phyloP scores from a whole-genome alignment of 345 rosid genomes.

The Triadica sebifera region DNA sequence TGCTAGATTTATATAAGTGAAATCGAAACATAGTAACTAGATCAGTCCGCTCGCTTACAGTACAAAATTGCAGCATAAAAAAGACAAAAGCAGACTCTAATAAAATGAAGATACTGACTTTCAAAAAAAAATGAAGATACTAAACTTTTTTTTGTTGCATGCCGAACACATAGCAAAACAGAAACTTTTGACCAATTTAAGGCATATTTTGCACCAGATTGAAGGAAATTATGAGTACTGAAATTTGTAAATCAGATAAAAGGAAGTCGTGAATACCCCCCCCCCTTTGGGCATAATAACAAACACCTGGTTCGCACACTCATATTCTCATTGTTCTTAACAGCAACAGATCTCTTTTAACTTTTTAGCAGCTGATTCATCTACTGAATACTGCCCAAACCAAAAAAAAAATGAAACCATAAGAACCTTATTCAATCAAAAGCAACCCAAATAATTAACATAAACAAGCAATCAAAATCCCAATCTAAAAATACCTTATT shows the following conservation, averaged over 20 bases:
- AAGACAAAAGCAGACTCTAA: too few relatives aligned
- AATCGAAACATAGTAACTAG: too few relatives aligned
- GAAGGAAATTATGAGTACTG: background rate
- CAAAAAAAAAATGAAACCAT: slow-evolving; percentile 1
- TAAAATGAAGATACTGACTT: too few relatives aligned
- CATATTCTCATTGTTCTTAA: background rate
- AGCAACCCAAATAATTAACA: background rate
- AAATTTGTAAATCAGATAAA: background rate
- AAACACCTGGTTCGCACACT: slow-evolving; percentile 40
- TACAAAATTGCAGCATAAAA: too few relatives aligned
- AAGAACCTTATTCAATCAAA: background rate
- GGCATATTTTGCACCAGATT: background rate
- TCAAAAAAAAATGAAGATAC: too few relatives aligned
- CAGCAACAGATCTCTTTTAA: slow-evolving; percentile 53
- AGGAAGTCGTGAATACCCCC: background rate
- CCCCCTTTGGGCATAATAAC: slow-evolving; percentile 34
- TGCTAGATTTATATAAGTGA: too few relatives aligned
- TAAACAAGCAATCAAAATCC: background rate
- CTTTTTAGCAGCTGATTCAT: slow-evolving; percentile 61
- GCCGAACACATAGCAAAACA: too few relatives aligned
- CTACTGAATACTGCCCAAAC: slow-evolving; percentile 67
- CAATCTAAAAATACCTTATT: slow-evolving; percentile 48
- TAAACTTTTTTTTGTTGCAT: too few relatives aligned
- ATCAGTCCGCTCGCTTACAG: too few relatives aligned
- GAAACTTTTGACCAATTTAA: background rate